phyloP scores from a whole-genome alignment of 2,329 filamentous ascomycete genomes.

The Colletotrichum echinochloae region DNA sequence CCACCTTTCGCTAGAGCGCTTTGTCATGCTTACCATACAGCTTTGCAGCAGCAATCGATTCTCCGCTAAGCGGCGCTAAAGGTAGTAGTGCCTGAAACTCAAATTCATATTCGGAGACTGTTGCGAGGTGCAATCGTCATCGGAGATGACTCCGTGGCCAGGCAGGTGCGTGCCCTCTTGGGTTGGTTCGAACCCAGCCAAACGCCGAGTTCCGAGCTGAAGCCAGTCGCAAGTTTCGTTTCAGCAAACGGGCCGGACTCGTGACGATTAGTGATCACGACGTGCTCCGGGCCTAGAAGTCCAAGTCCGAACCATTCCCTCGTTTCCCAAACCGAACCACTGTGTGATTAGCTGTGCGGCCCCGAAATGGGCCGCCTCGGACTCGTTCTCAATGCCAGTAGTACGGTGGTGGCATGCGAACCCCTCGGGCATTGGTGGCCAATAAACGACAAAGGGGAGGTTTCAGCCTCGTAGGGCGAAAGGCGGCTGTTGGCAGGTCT shows the following conservation, averaged over 20 bases:
- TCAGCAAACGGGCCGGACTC: background rate
- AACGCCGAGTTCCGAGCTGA: background rate
- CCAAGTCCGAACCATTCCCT: background rate
- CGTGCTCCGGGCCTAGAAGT: background rate
- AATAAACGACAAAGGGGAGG: background rate
- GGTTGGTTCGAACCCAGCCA: no score
- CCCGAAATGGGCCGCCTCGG: background rate
- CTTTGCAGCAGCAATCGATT: background rate
- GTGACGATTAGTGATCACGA: background rate
- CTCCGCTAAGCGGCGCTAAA: background rate
- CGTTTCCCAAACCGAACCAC: background rate
- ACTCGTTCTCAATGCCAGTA: background rate
- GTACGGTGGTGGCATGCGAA: background rate
- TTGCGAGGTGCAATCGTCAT: background rate
- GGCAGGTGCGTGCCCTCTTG: background rate
- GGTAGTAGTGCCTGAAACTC: conserved; percentile 9
- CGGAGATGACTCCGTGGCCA: conserved; percentile 6
- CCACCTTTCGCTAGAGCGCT: background rate
- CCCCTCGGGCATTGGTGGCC: background rate
- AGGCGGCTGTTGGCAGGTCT: background rate
- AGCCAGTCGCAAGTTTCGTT: background rate
- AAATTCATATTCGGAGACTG: background rate
- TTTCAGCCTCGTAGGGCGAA: conserved; percentile 23
- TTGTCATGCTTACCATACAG: conserved; percentile 32
- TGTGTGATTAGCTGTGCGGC: background rate